Evolutionary conservation across 345 rosid genomes (phyloP).

Genomic region (Euphorbia pulcherrima): DNA sequence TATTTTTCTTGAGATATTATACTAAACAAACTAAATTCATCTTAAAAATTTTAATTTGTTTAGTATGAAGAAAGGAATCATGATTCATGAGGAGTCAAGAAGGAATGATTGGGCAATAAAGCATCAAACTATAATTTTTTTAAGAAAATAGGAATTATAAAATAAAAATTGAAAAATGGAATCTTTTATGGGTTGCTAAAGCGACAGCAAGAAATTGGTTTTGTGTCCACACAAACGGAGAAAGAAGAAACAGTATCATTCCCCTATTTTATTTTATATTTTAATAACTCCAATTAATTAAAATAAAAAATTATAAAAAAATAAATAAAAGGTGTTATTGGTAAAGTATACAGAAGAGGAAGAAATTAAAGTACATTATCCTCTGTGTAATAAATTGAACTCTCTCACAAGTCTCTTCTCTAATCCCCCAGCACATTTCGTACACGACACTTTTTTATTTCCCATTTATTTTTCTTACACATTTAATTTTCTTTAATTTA

Average conservation of each 20-base stretch:
- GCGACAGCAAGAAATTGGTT: not conserved
- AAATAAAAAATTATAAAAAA: too few species aligned
- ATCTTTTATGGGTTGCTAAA: not conserved
- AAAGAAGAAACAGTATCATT: not conserved
- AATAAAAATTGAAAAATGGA: not conserved
- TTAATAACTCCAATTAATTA: not conserved
- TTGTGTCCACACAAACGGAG: not conserved
- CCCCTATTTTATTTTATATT: too few species aligned
- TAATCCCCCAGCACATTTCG: slow-evolving; percentile 16
- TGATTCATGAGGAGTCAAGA: not conserved
- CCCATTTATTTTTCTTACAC: not conserved
- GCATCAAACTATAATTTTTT: not conserved
- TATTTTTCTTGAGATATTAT: too few species aligned
- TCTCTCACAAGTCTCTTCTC: not conserved
- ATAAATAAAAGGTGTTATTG: not conserved
- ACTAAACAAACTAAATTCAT: not conserved
- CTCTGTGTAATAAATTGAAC: slow-evolving; percentile 13
- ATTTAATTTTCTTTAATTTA: not conserved
- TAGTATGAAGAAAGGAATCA: not conserved
- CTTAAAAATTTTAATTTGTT: not conserved
- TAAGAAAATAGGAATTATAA: not conserved
- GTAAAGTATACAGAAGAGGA: slow-evolving; percentile 5
- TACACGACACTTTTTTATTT: slow-evolving; percentile 29
- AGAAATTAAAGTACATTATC: not conserved
- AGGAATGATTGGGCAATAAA: slow-evolving; percentile 8